These are phyloP conservation scores for Botryosphaeria dothidea DNA, from an alignment of 2,329 filamentous ascomycete species.

Conservation along the genomic window DNA sequence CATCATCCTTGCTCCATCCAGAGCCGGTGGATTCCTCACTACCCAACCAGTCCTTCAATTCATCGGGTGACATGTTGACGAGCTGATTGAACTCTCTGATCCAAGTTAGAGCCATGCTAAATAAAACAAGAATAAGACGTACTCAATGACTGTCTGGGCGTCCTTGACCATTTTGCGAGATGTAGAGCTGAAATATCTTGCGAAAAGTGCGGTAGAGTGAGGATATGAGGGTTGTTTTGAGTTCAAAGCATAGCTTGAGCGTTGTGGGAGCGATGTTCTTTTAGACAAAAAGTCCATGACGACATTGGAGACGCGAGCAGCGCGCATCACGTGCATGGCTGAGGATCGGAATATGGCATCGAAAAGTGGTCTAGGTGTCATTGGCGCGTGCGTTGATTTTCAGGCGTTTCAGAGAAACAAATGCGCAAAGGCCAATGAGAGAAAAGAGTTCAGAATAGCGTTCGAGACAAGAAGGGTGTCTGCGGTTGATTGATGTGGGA, in stretches of 20 bases:
- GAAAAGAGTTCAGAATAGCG: background rate
- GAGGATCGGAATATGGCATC: slow-evolving; percentile 2
- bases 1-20: slow-evolving; percentile 59
- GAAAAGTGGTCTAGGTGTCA: background rate
- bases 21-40: slow-evolving; percentile 58
- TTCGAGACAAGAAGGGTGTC: background rate
- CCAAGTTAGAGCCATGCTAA: background rate
- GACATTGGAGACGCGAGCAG: background rate
- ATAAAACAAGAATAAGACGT: slow-evolving; percentile 16
- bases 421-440: background rate
- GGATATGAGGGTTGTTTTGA: background rate
- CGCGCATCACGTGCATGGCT: slow-evolving; percentile 3
- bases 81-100: slow-evolving; percentile 63
- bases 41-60: slow-evolving; percentile 64
- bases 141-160: slow-evolving; percentile 53
- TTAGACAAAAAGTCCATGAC: slow-evolving; percentile 8
- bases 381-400: slow-evolving; percentile 1
- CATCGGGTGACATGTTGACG: slow-evolving; percentile 65
- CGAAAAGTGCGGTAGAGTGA: background rate
- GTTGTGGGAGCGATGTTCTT: background rate
- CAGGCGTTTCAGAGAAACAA: slow-evolving; percentile 4
- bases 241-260: background rate
- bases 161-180: slow-evolving; percentile 52
- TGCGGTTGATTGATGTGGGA: slow-evolving; percentile 1
- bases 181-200: background rate